Evolutionary conservation across 495 filamentous ascomycete genomes (phyloP).

Genomic region (Penicillium malachiteum): DNA sequence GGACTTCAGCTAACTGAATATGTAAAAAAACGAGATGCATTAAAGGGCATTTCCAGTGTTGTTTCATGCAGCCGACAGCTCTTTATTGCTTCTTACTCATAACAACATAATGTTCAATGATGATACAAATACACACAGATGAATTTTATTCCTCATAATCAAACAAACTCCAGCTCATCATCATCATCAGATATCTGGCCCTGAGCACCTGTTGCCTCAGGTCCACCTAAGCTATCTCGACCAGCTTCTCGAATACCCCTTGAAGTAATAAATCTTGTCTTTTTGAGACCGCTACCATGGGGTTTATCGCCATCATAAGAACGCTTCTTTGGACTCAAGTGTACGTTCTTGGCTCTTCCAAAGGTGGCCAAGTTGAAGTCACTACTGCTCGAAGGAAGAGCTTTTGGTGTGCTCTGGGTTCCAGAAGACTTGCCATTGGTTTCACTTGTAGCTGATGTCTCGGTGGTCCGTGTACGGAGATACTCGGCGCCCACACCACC

Average conservation of each 20-base stretch:
- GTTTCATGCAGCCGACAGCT: no score
- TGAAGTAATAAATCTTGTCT: constrained; percentile 77
- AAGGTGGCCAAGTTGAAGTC: constrained; percentile 27
- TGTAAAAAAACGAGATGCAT: no score
- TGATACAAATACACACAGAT: neutral
- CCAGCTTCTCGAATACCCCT: constrained; percentile 76
- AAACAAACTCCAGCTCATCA: constrained; percentile 57
- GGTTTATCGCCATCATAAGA: constrained; percentile 34
- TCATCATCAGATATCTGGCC: constrained; percentile 45
- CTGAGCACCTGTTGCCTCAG: constrained; percentile 27
- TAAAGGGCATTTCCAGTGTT: no score
- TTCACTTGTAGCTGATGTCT: constrained; percentile 7
- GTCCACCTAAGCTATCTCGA: constrained; percentile 66
- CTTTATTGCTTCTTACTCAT: no score
- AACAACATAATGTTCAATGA: no score
- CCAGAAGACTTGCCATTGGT: constrained; percentile 8
- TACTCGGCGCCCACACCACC: constrained; percentile 76
- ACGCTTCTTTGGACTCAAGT: constrained; percentile 69
- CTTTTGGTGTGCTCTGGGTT: constrained; percentile 11
- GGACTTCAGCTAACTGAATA: no score
- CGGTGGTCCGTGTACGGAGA: constrained; percentile 51
- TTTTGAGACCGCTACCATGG: constrained; percentile 55
- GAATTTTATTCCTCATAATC: constrained; percentile 7
- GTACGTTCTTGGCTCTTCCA: constrained; percentile 49
- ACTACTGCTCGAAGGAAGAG: constrained; percentile 10